Base-by-base conservation (phyloP, 305 asterid genomes). In the Caryopteris hybrid region DNA sequence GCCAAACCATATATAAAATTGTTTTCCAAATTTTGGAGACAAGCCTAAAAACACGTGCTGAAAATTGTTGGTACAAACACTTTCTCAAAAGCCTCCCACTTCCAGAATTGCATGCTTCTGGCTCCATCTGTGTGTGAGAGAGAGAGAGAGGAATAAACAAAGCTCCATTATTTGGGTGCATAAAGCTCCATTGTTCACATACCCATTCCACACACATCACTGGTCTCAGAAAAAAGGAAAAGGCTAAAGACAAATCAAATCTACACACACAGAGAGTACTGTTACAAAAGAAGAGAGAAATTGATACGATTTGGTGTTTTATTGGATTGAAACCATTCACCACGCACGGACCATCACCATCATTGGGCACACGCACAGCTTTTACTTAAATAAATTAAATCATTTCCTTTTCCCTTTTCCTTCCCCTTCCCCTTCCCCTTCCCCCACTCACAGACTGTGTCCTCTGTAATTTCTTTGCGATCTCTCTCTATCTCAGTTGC, bases 321-420 rank as follows among this genome's bases (percentile, higher is more conserved):
- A 81, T 78, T 76, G 79, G 79, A 85, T 81, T 83, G 85, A 60
- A 86, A 61, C 77, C 78, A 71, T 77, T 77, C 79, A 65, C 69
- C 63, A 34, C 52, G 78, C 74, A 65, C 76, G 73, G 52, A 61
- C 85, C 69, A 67, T 80, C 84, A 60, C 77, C 68, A 72, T 80
- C 86, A 68, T 56, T 72, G 73, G 73, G 76, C 70, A 67, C 73
- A 39, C 76, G 38, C 68, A 74, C 76, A 68, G 60, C 74, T 72
- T 46, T 78, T 51, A 39, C 38, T 47, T 55, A 45, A 65, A 70
- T 38, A 62, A 50, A 43, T 53, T 45, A 61, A 74, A 47, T 60
- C 51, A 52, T 23, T 46, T 12, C 11, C 14, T 25, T 23, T 17
- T 36, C 29, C 57, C 27, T 42, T 70, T 41, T 64, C 60, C 42